Conservation (phyloP, 352 stramenopile species). For the Thalassiosira livingstoniorum region DNA sequence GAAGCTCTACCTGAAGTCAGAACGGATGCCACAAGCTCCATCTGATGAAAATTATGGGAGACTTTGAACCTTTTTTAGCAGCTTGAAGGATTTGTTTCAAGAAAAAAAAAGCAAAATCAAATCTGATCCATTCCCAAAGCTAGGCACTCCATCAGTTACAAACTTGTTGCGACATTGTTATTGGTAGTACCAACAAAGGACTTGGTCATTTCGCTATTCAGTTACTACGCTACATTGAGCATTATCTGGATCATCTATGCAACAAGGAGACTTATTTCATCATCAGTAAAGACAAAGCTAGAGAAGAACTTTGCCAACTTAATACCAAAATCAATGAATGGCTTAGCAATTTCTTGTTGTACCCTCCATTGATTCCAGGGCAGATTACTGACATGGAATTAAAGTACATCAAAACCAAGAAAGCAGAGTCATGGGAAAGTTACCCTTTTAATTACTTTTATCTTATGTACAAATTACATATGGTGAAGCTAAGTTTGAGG, state of each 20-base stretch:
- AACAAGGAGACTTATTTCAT: neutral
- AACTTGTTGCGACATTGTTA: neutral
- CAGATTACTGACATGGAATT: neutral
- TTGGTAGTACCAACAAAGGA: constrained; percentile 13
- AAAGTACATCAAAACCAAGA: constrained; percentile 8
- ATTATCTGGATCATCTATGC: constrained; percentile 1
- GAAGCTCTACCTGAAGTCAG: constrained; percentile 20
- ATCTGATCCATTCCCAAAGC: neutral
- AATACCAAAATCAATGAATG: constrained; percentile 1
- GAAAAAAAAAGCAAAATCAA: neutral
- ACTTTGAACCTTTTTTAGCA: neutral
- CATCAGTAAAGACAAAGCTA: neutral
- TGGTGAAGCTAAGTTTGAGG: neutral
- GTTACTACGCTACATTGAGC: neutral
- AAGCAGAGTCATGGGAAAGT: neutral
- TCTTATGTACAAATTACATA: constrained; percentile 35
- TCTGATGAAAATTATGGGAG: neutral
- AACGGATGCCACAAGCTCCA: neutral
- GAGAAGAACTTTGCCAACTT: neutral
- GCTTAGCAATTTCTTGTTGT: neutral
- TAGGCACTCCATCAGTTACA: neutral
- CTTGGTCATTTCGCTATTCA: constrained; percentile 5
- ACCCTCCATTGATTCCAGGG: no score
- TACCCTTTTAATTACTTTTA: constrained; percentile 57
- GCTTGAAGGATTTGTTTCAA: neutral